Base-by-base conservation (phyloP, 116 monocot species). In the Cymodocea nodosa region DNA sequence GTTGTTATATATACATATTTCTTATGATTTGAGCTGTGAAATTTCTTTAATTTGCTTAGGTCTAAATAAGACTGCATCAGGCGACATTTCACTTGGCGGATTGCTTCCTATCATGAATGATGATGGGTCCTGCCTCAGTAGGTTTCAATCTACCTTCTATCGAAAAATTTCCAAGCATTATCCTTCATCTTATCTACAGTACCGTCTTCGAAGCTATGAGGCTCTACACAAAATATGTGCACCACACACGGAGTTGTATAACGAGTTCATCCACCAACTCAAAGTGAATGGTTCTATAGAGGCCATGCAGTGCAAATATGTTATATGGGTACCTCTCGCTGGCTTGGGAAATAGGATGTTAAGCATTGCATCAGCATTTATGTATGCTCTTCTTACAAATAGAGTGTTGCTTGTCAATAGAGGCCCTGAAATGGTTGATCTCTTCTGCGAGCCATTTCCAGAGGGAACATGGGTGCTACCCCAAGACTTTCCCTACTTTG, bases 371-470 rank as follows among this genome's bases (percentile, higher is more conserved):
- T 72, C 74, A 0, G 40, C 78, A 6, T 73, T 73, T 34, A 56
- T 78, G 2, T 78, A 78, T 52, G 68, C 78, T 23, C 68, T 78
- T 5, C 78, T 78, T n/a, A 70, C 78, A 18, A 53, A 73, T 5
- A 63, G 78, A 23, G 69, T 73, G 7, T 36, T 78, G n/a, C 78
- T 78, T 48, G 30, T 78, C 10, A 68, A 69, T 18, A 34, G 51
- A 16, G 51, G 64, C 7, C 44, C 20, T 0, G 74, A 81, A 35
- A 56, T 80, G 50, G 66, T 4, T 15, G 71, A 78, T 0, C 77
- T 84, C 62, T 81, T 81, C 69, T 84, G 84, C 50, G 81, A 84
- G 52, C 84, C 84, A 2, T 84, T 84, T 55, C 78, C 84, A 10
- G 64, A 64, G 2, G 51, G 67, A 16, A 60, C 78, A 2, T 84